Evolutionary conservation across 768 basidiomycete genomes (phyloP).

Genomic region (Cubamyces lactineus): DNA sequence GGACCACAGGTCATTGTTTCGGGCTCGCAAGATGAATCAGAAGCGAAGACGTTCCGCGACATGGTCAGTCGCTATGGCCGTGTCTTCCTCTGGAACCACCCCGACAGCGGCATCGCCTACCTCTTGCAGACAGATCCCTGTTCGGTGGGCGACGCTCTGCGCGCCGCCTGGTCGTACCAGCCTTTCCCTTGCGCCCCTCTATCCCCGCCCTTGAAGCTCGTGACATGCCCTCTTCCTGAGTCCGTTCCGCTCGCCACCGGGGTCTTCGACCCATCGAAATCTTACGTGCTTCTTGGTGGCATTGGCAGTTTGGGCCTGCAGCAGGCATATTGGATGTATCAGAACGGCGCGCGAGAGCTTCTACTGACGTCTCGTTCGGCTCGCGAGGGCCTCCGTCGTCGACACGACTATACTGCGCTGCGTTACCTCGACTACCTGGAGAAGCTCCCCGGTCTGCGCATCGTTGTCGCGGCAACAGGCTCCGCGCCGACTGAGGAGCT

Average conservation of each 20-base stretch:
- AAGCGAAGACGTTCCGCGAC: not conserved
- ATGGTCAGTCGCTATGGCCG: slow-evolving; percentile 4
- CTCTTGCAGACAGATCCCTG: slow-evolving; percentile 13
- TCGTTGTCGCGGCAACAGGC: slow-evolving; percentile 5
- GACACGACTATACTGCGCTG: slow-evolving; percentile 2
- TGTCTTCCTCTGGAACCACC: slow-evolving; percentile 21
- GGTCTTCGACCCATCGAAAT: slow-evolving; percentile 35
- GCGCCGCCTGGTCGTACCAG: not conserved
- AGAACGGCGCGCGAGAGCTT: slow-evolving; percentile 24
- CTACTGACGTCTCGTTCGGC: slow-evolving; percentile 24
- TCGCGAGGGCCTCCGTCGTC: slow-evolving; percentile 1
- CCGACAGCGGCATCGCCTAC: not conserved
- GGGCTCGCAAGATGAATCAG: not conserved
- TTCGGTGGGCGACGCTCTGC: slow-evolving; percentile 16
- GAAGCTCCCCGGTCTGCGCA: slow-evolving; percentile 5
- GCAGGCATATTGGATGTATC: slow-evolving; percentile 46
- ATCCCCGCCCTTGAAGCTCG: not conserved
- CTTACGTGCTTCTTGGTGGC: slow-evolving; percentile 45
- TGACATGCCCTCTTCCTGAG: not conserved
- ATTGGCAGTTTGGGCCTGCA: slow-evolving; percentile 43
- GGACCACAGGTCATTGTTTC: not conserved
- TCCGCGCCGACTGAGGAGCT: slow-evolving; percentile 2
- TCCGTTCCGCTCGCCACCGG: not conserved
- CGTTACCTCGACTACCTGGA: slow-evolving; percentile 19
- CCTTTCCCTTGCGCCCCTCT: not conserved